A percentile compares a stretch with the other conserved stretches of the same genome.
Conservation (phyloP, 352 stramenopile species). For the Nothophytophthora sp. region DNA sequence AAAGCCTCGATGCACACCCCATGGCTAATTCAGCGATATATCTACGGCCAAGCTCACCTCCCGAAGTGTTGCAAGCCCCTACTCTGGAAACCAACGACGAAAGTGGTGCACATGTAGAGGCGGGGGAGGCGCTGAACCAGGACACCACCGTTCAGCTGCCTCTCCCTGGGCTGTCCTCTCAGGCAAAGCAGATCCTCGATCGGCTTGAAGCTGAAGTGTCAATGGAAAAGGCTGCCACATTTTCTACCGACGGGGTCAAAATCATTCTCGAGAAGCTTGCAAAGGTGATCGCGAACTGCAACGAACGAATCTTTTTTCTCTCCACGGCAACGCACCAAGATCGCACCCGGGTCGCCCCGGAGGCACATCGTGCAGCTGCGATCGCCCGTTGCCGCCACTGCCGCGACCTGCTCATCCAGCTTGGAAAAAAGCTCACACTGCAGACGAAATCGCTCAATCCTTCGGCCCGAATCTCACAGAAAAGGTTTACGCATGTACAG, state of each 20-base stretch:
- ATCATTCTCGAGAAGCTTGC: constrained; percentile 14
- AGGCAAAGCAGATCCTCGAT: constrained; percentile 10
- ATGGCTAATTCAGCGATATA: constrained; percentile 4
- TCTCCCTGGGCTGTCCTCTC: constrained; percentile 23
- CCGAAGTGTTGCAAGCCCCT: background rate
- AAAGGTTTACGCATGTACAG: constrained; percentile 7
- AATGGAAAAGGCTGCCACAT: background rate
- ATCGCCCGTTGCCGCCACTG: constrained; percentile 39
- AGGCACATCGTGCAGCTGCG: constrained; percentile 26
- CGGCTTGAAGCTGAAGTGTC: constrained; percentile 10
- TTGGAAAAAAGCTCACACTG: constrained; percentile 41
- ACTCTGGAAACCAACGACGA: background rate
- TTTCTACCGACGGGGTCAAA: constrained; percentile 1
- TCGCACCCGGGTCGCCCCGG: constrained; percentile 2
- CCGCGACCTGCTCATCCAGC: constrained; percentile 42
- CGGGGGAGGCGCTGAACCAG: background rate
- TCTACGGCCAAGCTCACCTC: constrained; percentile 1
- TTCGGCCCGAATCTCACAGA: constrained; percentile 4
- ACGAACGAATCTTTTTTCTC: constrained; percentile 32
- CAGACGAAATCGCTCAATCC: constrained; percentile 9
- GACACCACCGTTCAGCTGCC: constrained; percentile 3
- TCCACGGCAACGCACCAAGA: constrained; percentile 11
- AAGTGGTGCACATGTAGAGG: background rate
- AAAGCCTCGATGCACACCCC: constrained; percentile 1
- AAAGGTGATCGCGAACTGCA: constrained; percentile 34